These are phyloP conservation scores for Apophysomyces ossiformis DNA, from an alignment of 371 early-diverging fungal species.

Conservation along the genomic window DNA sequence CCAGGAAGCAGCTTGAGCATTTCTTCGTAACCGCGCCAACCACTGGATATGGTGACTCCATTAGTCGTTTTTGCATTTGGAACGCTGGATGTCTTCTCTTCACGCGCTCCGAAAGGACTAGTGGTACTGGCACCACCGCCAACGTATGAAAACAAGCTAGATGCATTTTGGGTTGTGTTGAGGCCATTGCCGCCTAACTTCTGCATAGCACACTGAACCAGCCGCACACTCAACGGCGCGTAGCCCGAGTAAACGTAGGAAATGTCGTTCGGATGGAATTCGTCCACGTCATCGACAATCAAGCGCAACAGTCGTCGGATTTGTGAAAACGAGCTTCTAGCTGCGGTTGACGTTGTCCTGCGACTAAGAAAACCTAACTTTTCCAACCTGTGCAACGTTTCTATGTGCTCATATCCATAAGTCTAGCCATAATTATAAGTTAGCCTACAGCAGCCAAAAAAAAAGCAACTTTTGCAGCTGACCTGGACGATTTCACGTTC, in stretches of 20 bases:
- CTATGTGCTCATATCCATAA: constrained; percentile 89
- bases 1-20: constrained; percentile 78
- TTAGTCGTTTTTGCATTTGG: neutral
- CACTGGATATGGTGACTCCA: constrained; percentile 26
- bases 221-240: constrained; percentile 87
- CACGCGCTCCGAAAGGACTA: constrained; percentile 13
- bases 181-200: constrained; percentile 25
- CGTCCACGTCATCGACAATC: constrained; percentile 87
- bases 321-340: constrained; percentile 55
- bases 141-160: constrained; percentile 41
- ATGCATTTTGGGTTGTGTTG: constrained; percentile 35
- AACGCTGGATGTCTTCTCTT: neutral
- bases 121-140: constrained; percentile 27
- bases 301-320: constrained; percentile 76
- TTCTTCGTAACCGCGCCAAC: constrained; percentile 92
- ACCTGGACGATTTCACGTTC: constrained; percentile 84
- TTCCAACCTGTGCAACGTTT: constrained; percentile 79
- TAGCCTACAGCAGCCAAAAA: constrained; percentile 2
- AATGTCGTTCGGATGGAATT: constrained; percentile 84
- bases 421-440: constrained; percentile 53
- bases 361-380: constrained; percentile 69
- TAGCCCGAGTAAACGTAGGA: constrained; percentile 95
- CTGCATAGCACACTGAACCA: constrained; percentile 84
- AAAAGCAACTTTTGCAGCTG: constrained; percentile 9
- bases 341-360: constrained; percentile 45